Base-by-base conservation (phyloP, 2,329 filamentous ascomycete species). In the Thyridium curvatum region DNA sequence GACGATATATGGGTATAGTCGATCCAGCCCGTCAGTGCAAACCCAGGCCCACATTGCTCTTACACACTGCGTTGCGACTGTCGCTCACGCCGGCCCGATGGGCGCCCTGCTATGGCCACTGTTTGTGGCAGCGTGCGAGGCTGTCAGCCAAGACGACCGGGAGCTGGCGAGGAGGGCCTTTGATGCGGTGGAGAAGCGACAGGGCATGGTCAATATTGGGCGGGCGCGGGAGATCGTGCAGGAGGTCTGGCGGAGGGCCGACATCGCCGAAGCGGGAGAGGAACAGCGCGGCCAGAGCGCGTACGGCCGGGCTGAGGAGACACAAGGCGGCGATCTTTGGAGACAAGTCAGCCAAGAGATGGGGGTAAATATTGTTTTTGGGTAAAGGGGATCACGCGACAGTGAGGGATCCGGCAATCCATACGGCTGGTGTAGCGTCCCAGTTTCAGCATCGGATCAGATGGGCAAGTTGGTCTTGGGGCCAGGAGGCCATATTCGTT, bases 201-300 rank as follows among this genome's bases (percentile, higher is more conserved):
- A 82, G 53, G 77, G 79, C 15, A 82, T 82, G 79, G 70, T 69
- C 14, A 84, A 83, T 48, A 82, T 83, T 41, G 68, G 69, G 44
- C 65, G 75, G 43, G 72, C 77, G 4, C 79, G 77, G 74, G 66
- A 66, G 12, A 73, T 83, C 29, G 70, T 79, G 4, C 65, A 73
- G 46, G 77, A 81, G 52, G 71, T 83, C 9, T 83, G 79, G 76
- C 65, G 64, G 40, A 62, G 75, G 40, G 67, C 66, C 1, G 74
- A 79, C 41, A 41, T 46, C 28, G 32, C 31, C 28, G 14, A 38
- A 15, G 30, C 37, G 39, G 34, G 35, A 32, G 40, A 38, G 34
- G 30, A 18, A 48, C 37, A 28, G 41, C 47, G 15, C 39, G 49
- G 16, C 32, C 46, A 21, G 17, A 14, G 28, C 17, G 38, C n/a